These are phyloP conservation scores for Fraxinus baroniana DNA, from an alignment of 305 asterid species.

Conservation along the genomic window DNA sequence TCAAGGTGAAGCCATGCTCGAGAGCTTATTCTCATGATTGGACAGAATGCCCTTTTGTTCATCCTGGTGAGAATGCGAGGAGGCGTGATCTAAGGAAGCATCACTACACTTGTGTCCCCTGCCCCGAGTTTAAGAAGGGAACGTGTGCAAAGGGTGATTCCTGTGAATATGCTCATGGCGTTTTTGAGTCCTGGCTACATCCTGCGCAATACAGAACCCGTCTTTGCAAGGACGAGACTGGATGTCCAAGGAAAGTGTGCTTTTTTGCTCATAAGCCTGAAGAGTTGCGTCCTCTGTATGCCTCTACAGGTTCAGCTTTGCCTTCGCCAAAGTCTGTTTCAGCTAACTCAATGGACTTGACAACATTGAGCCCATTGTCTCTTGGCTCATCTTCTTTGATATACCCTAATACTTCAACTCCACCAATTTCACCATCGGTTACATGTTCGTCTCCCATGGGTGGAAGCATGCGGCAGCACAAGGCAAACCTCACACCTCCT, in stretches of 20 bases:
- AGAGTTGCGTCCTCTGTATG: slow-evolving; percentile 64
- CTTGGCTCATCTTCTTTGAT: slow-evolving; percentile 42
- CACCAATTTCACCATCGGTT: slow-evolving; percentile 50
- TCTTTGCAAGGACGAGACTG: slow-evolving; percentile 68
- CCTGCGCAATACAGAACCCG: slow-evolving; percentile 72
- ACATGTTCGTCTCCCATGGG: slow-evolving; percentile 60
- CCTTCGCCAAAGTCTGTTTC: slow-evolving; percentile 58
- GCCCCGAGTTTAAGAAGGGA: slow-evolving; percentile 75
- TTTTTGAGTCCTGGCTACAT: slow-evolving; percentile 75
- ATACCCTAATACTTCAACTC: slow-evolving; percentile 39
- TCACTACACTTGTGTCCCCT: slow-evolving; percentile 67
- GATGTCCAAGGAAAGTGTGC: slow-evolving; percentile 71
- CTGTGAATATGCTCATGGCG: slow-evolving; percentile 73
- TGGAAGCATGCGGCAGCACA: slow-evolving; percentile 57
- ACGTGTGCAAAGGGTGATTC: slow-evolving; percentile 50
- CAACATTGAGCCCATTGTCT: slow-evolving; percentile 46
- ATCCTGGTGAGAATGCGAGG: slow-evolving; percentile 77
- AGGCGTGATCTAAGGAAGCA: slow-evolving; percentile 64
- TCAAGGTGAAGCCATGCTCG: slow-evolving; percentile 70
- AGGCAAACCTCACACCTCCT: slow-evolving; percentile 47
- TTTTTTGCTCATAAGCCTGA: slow-evolving; percentile 68
- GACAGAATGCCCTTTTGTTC: slow-evolving; percentile 82
- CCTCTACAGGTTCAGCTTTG: slow-evolving; percentile 68
- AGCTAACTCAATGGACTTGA: slow-evolving; percentile 39
- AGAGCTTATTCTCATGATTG: slow-evolving; percentile 76